These are phyloP conservation scores for Phytophthora crassamura DNA, from an alignment of 352 stramenopile species.

Conservation along the genomic window DNA sequence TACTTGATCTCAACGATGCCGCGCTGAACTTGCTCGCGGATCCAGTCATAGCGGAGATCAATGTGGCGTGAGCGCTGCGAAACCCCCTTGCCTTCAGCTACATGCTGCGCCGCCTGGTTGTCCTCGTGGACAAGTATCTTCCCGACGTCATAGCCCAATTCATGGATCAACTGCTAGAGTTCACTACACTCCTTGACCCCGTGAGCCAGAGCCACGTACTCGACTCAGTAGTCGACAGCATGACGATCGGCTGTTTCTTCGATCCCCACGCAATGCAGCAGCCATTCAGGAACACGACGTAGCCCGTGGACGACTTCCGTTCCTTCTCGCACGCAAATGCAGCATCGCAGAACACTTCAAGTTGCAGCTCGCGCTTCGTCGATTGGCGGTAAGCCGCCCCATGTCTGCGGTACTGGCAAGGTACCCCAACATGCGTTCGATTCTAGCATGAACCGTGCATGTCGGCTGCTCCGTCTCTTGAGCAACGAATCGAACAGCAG, in stretches of 20 bases:
- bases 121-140: slow-evolving; percentile 12
- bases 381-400: neutral
- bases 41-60: no score
- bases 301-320: slow-evolving; percentile 3
- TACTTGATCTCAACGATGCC: no score
- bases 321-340: slow-evolving; percentile 11
- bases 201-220: slow-evolving; percentile 12
- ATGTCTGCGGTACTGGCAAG: neutral
- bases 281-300: slow-evolving; percentile 6
- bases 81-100: slow-evolving; percentile 14
- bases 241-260: no score
- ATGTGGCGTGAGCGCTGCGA: no score
- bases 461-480: slow-evolving; percentile 19
- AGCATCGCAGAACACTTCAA: slow-evolving; percentile 15
- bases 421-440: slow-evolving; percentile 9
- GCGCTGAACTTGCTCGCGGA: no score
- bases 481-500: slow-evolving; percentile 9
- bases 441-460: neutral
- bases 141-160: slow-evolving; percentile 1
- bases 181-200: slow-evolving; percentile 24
- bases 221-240: slow-evolving; percentile 20
- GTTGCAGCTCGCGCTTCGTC: neutral
- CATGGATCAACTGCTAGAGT: slow-evolving; percentile 10
- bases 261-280: slow-evolving; percentile 9
- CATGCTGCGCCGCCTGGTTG: slow-evolving; percentile 19